These are phyloP conservation scores for Ustilago curta DNA, from an alignment of 1,284 basidiomycete genomes.

Conservation along the genomic window DNA sequence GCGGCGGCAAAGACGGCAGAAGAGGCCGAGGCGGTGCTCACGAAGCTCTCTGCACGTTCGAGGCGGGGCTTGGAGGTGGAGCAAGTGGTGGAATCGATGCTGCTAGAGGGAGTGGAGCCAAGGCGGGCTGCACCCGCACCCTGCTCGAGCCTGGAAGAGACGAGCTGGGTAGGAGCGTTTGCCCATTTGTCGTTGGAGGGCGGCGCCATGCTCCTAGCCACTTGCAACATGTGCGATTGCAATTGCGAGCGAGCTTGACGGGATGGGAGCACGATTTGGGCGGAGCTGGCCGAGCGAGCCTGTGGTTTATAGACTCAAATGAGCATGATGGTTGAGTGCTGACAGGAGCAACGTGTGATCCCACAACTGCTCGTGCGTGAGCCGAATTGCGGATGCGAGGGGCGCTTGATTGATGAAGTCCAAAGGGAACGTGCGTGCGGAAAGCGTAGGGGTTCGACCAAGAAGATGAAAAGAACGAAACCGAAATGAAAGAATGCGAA, in stretches of 20 bases:
- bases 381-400: not conserved
- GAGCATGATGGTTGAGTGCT: not conserved
- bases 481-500: not conserved
- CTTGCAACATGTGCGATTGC: conserved; percentile 20
- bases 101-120: conserved; percentile 20
- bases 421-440: conserved; percentile 3
- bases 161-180: conserved; percentile 35
- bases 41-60: conserved; percentile 39
- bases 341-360: not conserved
- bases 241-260: too few species aligned
- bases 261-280: too few species aligned
- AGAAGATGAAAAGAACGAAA: not conserved
- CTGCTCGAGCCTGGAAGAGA: conserved; percentile 41
- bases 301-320: not conserved
- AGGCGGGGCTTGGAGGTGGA: conserved; percentile 11
- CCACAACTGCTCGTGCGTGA: not conserved
- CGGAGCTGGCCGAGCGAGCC: not conserved
- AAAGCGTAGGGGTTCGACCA: not conserved
- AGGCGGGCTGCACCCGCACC: conserved; percentile 26
- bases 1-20: conserved; percentile 26
- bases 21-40: conserved; percentile 30
- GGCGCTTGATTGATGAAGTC: not conserved
- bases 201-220: conserved; percentile 27
- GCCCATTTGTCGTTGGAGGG: conserved; percentile 22
- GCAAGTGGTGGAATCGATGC: conserved; percentile 23